These are phyloP conservation scores for Pseudocercospora eumusae DNA, from an alignment of 2,329 filamentous ascomycete species.

Conservation along the genomic window DNA sequence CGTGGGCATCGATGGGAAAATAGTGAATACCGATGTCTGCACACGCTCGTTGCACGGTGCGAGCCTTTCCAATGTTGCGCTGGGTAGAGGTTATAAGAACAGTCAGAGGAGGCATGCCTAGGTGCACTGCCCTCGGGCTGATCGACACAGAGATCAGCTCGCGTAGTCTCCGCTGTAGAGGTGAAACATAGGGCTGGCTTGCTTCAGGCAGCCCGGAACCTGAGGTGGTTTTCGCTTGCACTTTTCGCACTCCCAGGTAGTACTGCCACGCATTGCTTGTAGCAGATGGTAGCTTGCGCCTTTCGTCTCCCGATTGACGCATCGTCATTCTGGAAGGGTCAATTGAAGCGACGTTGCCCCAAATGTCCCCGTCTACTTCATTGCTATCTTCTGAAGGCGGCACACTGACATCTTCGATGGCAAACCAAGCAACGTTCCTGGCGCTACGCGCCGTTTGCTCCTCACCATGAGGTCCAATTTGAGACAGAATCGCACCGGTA, in stretches of 20 bases:
- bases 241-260: slow-evolving; percentile 75
- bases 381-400: slow-evolving; percentile 52
- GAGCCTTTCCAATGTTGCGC: slow-evolving; percentile 89
- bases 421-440: slow-evolving; percentile 80
- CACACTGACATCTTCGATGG: slow-evolving; percentile 70
- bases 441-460: slow-evolving; percentile 55
- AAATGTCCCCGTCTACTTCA: slow-evolving; percentile 67
- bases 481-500: slow-evolving; percentile 45
- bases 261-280: slow-evolving; percentile 82
- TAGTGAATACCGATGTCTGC: slow-evolving; percentile 87
- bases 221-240: slow-evolving; percentile 57
- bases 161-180: slow-evolving; percentile 64
- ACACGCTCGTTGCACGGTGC: slow-evolving; percentile 73
- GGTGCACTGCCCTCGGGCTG: slow-evolving; percentile 79
- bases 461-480: slow-evolving; percentile 40
- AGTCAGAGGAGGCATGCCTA: slow-evolving; percentile 84
- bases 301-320: slow-evolving; percentile 86
- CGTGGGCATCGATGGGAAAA: slow-evolving; percentile 86
- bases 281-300: slow-evolving; percentile 74
- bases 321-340: slow-evolving; percentile 86
- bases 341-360: slow-evolving; percentile 84
- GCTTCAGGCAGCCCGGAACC: slow-evolving; percentile 39
- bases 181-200: slow-evolving; percentile 47
- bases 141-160: slow-evolving; percentile 87
- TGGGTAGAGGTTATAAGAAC: slow-evolving; percentile 90